These are phyloP conservation scores for Anethum foeniculum DNA, from an alignment of 140 eudicot genomes.

Conservation along the genomic window DNA sequence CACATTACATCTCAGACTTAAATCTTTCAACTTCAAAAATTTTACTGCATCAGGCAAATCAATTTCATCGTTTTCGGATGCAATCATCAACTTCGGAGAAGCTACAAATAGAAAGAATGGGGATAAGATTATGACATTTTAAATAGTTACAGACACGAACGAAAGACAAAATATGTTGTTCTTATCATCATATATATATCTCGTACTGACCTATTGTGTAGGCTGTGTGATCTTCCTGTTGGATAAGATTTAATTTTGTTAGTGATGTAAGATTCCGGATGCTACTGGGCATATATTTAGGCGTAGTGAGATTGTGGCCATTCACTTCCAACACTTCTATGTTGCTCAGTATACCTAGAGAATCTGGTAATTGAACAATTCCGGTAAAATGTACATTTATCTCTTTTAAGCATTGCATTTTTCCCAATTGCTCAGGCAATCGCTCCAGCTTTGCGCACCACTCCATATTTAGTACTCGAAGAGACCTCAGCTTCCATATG, in stretches of 20 bases:
- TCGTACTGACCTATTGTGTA: not conserved
- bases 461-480: not conserved
- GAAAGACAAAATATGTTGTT: no score
- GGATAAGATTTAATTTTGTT: not conserved
- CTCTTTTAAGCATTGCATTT: not conserved
- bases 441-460: not conserved
- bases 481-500: not conserved
- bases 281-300: not conserved
- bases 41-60: not conserved
- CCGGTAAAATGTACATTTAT: not conserved
- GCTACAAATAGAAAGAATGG: not conserved
- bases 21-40: not conserved
- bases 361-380: not conserved
- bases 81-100: not conserved
- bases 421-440: conserved; percentile 33
- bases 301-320: not conserved
- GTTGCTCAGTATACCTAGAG: not conserved
- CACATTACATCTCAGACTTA: not conserved
- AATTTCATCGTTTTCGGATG: not conserved
- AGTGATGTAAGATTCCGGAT: not conserved
- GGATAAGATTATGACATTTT: not conserved
- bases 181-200: no score
- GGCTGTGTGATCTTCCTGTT: not conserved
- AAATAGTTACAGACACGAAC: not conserved
- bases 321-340: not conserved